Conservation (phyloP, 495 filamentous ascomycete genomes). For the Penicillium tannophilum region DNA sequence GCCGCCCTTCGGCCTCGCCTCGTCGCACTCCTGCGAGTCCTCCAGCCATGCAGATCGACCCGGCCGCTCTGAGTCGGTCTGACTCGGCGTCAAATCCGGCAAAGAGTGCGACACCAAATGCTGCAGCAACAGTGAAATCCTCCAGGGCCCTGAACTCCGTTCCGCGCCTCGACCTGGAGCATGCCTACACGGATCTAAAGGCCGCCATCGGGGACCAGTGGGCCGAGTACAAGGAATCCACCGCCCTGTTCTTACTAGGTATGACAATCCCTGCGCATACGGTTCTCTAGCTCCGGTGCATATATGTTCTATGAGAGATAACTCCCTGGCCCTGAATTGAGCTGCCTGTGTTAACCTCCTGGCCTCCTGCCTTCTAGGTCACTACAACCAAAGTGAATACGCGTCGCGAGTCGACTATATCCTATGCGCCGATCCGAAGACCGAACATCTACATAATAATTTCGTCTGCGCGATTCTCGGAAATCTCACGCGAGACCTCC, state of each 20-base stretch:
- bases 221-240: conserved; percentile 83
- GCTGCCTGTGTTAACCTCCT: conserved; percentile 23
- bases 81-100: conserved; percentile 60
- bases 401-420: conserved; percentile 73
- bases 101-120: conserved; percentile 61
- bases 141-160: conserved; percentile 64
- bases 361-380: conserved; percentile 53
- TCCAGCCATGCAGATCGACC: conserved; percentile 79
- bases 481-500: conserved; percentile 85
- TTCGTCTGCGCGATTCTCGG: conserved; percentile 82
- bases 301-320: not conserved
- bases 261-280: conserved; percentile 30
- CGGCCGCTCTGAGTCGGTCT: conserved; percentile 76
- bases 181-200: conserved; percentile 85
- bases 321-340: conserved; percentile 12
- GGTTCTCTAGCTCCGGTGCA: conserved; percentile 2
- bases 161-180: conserved; percentile 88
- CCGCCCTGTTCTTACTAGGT: conserved; percentile 82
- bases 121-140: conserved; percentile 54
- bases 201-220: conserved; percentile 80
- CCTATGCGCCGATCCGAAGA: conserved; percentile 67
- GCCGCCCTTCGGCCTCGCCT: conserved; percentile 46
- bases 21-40: conserved; percentile 44
- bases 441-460: conserved; percentile 86
- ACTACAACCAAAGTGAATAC: conserved; percentile 83